phyloP scores from a whole-genome alignment of 2,329 filamentous ascomycete species.

The Neospermospora avenae region DNA sequence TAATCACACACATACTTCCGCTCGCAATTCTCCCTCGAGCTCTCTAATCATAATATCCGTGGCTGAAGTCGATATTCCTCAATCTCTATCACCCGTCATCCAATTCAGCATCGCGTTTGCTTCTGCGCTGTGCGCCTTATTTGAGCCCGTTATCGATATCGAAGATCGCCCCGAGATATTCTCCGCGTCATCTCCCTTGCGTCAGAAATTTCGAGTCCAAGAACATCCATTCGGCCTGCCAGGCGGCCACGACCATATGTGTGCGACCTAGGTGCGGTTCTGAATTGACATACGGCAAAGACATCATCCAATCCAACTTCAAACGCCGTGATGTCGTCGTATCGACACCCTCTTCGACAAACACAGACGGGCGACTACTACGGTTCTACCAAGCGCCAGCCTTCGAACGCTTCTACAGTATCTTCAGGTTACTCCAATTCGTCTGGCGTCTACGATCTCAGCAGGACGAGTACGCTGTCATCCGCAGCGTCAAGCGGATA shows the following conservation, averaged over 20 bases:
- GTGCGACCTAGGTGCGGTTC: constrained; percentile 16
- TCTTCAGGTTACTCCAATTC: constrained; percentile 64
- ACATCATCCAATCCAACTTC: constrained; percentile 7
- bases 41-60: constrained; percentile 15
- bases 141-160: constrained; percentile 17
- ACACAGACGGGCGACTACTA: constrained; percentile 49
- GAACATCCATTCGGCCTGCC: constrained; percentile 19
- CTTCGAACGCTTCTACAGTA: constrained; percentile 67
- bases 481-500: constrained; percentile 66
- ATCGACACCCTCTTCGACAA: constrained; percentile 57
- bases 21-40: constrained; percentile 4
- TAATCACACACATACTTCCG: neutral
- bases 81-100: constrained; percentile 16
- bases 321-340: constrained; percentile 50
- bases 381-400: constrained; percentile 49
- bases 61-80: constrained; percentile 22
- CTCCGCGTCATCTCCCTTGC: constrained; percentile 11
- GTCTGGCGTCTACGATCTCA: constrained; percentile 50
- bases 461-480: constrained; percentile 66
- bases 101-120: constrained; percentile 6
- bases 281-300: constrained; percentile 16
- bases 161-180: neutral
- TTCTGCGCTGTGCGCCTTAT: constrained; percentile 26
- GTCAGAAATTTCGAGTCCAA: constrained; percentile 4
- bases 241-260: constrained; percentile 24